Base-by-base conservation (phyloP, 2,329 filamentous ascomycete genomes). In the Ophiostoma ulmi region DNA sequence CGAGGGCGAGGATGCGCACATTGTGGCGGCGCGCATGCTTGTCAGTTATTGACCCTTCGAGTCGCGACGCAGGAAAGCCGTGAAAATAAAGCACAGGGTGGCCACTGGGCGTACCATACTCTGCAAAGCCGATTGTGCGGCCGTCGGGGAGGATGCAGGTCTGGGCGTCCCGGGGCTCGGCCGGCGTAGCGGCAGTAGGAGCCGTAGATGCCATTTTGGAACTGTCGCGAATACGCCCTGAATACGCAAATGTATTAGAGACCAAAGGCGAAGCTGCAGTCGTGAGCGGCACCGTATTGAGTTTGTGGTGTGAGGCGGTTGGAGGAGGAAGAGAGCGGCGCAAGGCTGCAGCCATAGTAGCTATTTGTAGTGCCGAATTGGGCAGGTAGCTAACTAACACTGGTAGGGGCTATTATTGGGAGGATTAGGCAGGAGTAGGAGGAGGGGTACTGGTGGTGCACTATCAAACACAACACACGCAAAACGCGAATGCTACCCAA, bases 71-170 rank as follows among this genome's bases (percentile, higher is more conserved):
- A 0, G 81, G 82, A 69, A 79, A 81, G 10, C 81, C 82, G 72
- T 83, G 82, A 69, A 82, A 80, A 73, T 78, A 81, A 39, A 83
- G 73, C 1, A 81, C 70, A 0, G 79, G 78, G 5, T 75, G 73
- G 5, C 78, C 79, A 3, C 72, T 72, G 0, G 75, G 72, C 2
- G 72, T 61, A 10, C 81, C 81, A 64, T 79, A 81, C 69, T 81
- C 78, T 1, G 80, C 78, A 48, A 79, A 83, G 1, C 80, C 81
- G 5, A 84, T 75, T 1, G 71, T 74, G 2, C 82, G 80, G 5
- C 81, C 80, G 71, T 81, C 80, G 0, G 80, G 77, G 5, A 83
- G 78, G 2, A 69, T 76, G 70, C 81, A 74, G 13, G 73, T 77
- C 69, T 79, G 78, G 71, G 20, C 61, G 22, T 73, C 70, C 31